Base-by-base conservation (phyloP, 208 protist species). In the Trypanosomatidae sp. region DNA sequence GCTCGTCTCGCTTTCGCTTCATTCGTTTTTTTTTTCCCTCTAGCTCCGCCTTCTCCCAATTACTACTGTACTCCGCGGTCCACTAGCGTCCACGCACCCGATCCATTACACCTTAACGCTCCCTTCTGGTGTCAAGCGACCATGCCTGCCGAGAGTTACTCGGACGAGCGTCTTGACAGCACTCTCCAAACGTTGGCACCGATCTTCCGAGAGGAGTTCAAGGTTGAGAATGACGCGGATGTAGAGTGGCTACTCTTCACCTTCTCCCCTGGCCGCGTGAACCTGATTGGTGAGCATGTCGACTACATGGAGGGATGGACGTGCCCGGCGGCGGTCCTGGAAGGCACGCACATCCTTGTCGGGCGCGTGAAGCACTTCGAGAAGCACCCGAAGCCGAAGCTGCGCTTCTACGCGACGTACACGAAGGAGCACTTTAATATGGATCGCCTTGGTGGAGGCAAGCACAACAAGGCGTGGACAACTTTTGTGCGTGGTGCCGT, bases 211-310 rank as follows among this genome's bases (percentile, higher is more conserved):
- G 86, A 89, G 72, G 71, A 83, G 66, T 94, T 91, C 66, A 13
- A 81, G 25, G 86, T 90, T 1, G 36, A 67, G 19, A 64, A 69
- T 39, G 76, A 84, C 13, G 62, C 39, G 0, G 89, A 94, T 60
- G 89, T 94, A 46, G 85, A 94, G 80, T 94, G 89, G 87, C 65
- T 89, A 33, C 62, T 94, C 7, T 91, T 91, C 68, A 86, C 86
- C 49, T 91, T 94, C 77, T 82, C 91, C 1, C 95, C 95, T 3
- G 95, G 95, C 9, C 82, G 95, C 17, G 83, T 98, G 53, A 98
- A 98, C 77, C 74, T 96, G 39, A 98, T 98, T 60, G 94, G 94
- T 28, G 92, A 98, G 74, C 94, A 98, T 81, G 91, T 94, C 10
- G 94, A 97, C 85, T 97, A 97, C 79, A 91, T 90, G 81, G 90